Evolutionary conservation across 106 monocot genomes (phyloP).

Genomic region (Dioscorea dumetorum): DNA sequence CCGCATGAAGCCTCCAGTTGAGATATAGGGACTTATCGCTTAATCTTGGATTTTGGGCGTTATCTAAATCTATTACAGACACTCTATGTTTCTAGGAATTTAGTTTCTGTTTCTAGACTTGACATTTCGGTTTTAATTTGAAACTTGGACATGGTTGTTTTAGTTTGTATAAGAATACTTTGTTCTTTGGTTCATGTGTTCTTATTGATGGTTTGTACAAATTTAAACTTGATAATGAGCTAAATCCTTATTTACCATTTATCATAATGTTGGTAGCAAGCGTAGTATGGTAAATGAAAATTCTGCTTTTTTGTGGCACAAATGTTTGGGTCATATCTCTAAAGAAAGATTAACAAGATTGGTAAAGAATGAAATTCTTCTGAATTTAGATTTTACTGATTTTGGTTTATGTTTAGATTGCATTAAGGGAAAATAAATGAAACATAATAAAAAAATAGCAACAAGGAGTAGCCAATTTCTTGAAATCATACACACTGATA

Average conservation of each 20-base stretch:
- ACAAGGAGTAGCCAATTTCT: no score
- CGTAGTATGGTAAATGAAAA: neutral
- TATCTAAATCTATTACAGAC: conserved; percentile 6
- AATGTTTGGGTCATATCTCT: neutral
- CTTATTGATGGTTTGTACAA: neutral
- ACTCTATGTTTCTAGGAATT: conserved; percentile 3
- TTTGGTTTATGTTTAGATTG: no score
- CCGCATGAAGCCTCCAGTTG: no score
- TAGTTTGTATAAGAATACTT: neutral
- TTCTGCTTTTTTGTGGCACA: neutral
- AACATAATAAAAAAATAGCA: no score
- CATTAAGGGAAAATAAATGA: no score
- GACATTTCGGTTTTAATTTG: neutral
- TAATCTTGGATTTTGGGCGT: neutral
- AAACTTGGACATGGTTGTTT: neutral
- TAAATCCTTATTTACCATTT: neutral
- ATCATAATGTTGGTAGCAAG: conserved; percentile 5
- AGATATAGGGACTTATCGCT: no score
- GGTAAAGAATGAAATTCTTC: neutral
- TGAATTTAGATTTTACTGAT: no score
- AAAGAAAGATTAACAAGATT: neutral
- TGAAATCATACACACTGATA: no score
- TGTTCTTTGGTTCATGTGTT: neutral
- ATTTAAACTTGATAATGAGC: neutral
- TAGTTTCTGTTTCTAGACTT: conserved; percentile 9